A percentile compares a stretch with the other conserved stretches of the same genome.
Conservation (phyloP, 2,329 filamentous ascomycete species). For the Orbilia brochopaga region DNA sequence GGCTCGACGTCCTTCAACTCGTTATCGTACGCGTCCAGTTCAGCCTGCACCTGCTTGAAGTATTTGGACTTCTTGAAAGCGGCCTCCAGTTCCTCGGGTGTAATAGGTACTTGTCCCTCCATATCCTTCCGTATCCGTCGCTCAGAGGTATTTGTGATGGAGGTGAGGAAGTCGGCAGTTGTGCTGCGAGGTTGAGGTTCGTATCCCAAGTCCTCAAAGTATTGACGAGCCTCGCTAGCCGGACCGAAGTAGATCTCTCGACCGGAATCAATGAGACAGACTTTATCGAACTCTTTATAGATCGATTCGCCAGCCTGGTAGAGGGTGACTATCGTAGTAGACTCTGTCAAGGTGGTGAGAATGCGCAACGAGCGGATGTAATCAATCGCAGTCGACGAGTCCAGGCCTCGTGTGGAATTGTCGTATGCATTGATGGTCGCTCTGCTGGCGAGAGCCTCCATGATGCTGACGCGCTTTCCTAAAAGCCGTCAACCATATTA, state of each 20-base stretch:
- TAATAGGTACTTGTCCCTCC: slow-evolving; percentile 72
- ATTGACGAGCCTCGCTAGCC: slow-evolving; percentile 67
- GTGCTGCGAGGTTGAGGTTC: slow-evolving; percentile 66
- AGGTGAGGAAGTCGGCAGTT: slow-evolving; percentile 78
- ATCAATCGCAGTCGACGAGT: slow-evolving; percentile 78
- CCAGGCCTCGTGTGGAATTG: slow-evolving; percentile 79
- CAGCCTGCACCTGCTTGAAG: slow-evolving; percentile 67
- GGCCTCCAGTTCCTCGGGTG: slow-evolving; percentile 70
- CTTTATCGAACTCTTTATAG: slow-evolving; percentile 79
- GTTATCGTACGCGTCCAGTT: slow-evolving; percentile 68
- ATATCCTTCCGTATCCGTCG: slow-evolving; percentile 70
- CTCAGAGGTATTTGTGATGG: slow-evolving; percentile 75
- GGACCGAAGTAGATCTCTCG: slow-evolving; percentile 72
- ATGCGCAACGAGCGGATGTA: slow-evolving; percentile 73
- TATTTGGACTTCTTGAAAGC: slow-evolving; percentile 70
- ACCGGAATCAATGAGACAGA: slow-evolving; percentile 76
- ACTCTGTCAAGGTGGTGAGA: slow-evolving; percentile 77
- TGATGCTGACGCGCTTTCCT: slow-evolving; percentile 70
- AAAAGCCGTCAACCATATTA: not conserved
- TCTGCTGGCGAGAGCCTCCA: slow-evolving; percentile 76
- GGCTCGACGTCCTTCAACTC: slow-evolving; percentile 66
- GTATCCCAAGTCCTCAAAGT: slow-evolving; percentile 72
- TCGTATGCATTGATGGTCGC: slow-evolving; percentile 78
- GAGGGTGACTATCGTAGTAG: slow-evolving; percentile 72
- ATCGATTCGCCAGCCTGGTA: slow-evolving; percentile 75